Percentiles rank a stretch among this genome's conserved stretches.
These are phyloP conservation scores for Citrullus colocynthis DNA, from an alignment of 306 rosid genomes.

Conservation along the genomic window DNA sequence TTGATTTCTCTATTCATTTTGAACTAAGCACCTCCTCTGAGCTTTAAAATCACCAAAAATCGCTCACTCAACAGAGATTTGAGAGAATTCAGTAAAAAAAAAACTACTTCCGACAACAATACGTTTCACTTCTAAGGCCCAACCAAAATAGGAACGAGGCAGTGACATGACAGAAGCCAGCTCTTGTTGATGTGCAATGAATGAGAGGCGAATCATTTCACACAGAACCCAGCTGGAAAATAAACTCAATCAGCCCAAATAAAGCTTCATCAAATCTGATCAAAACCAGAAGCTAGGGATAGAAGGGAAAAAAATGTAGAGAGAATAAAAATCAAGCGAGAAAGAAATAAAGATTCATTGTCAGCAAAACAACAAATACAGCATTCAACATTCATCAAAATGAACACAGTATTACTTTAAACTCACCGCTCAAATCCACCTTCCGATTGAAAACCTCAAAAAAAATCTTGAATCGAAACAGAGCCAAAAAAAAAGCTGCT, in stretches of 20 bases:
- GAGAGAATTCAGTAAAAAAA: constrained; percentile 14
- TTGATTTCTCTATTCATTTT: neutral
- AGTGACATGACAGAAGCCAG: constrained; percentile 14
- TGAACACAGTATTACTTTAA: neutral
- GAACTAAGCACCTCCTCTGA: constrained; percentile 6
- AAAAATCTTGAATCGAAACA: neutral
- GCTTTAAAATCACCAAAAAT: constrained; percentile 36
- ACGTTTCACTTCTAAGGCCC: constrained; percentile 27
- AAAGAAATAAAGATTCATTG: neutral
- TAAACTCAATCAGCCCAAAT: constrained; percentile 2
- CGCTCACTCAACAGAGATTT: neutral
- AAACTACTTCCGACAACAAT: constrained; percentile 20
- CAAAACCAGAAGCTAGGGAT: neutral
- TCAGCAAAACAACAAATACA: neutral
- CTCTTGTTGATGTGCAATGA: neutral
- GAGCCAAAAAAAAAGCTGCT: neutral
- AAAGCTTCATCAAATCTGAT: constrained; percentile 12
- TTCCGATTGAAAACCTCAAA: neutral
- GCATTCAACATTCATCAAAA: neutral
- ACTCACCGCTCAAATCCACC: constrained; percentile 10
- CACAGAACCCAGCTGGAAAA: constrained; percentile 24
- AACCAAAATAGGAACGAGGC: constrained; percentile 32
- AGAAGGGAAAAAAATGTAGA: neutral
- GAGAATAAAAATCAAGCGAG: neutral
- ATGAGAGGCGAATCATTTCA: constrained; percentile 6